Evolutionary conservation across 495 filamentous ascomycete species (phyloP).

Genomic region (Tirmania nivea): DNA sequence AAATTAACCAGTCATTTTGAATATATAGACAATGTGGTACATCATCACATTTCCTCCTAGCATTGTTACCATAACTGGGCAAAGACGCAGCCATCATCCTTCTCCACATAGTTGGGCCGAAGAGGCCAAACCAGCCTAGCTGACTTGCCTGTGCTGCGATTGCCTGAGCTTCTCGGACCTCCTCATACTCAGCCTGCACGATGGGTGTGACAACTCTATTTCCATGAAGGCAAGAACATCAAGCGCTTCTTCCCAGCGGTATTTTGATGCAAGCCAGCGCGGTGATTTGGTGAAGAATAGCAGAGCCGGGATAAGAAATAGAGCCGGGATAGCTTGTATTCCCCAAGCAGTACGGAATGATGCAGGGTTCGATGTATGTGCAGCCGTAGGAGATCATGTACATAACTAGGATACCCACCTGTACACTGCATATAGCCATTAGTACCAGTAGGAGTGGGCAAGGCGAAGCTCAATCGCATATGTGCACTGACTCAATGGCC

Average conservation of each 20-base stretch:
- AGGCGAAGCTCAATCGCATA: too few species aligned
- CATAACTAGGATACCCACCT: conserved; percentile 71
- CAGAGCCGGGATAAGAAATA: conserved; percentile 40
- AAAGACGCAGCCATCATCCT: conserved; percentile 39
- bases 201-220: conserved; percentile 33
- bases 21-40: conserved; percentile 43
- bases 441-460: not conserved
- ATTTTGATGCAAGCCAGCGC: conserved; percentile 52
- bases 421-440: conserved; percentile 25
- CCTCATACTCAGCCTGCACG: not conserved
- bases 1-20: too few species aligned
- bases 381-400: conserved; percentile 60
- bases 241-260: conserved; percentile 49
- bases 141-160: not conserved
- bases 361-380: conserved; percentile 38
- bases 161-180: not conserved
- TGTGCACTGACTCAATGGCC: conserved; percentile 39
- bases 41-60: conserved; percentile 81
- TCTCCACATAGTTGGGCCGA: conserved; percentile 2
- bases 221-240: conserved; percentile 42
- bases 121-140: not conserved
- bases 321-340: conserved; percentile 49
- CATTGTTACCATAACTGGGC: conserved; percentile 71
- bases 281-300: conserved; percentile 52
- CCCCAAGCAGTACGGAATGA: conserved; percentile 59